Evolutionary conservation across 768 basidiomycete species (phyloP).

Genomic region (Rhizopogon vinicolor): DNA sequence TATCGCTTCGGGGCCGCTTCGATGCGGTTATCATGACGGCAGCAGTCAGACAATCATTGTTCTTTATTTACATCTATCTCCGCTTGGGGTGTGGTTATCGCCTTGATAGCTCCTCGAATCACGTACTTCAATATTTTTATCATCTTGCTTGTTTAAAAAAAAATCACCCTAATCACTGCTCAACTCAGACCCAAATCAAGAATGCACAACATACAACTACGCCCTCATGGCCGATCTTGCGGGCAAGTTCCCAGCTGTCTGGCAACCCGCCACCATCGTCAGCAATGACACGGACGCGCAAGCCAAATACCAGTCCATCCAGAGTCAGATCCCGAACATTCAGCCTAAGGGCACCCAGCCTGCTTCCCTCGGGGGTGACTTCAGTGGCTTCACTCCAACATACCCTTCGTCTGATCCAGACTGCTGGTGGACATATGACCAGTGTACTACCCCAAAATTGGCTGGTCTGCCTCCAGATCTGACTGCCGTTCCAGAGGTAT

Average conservation of each 20-base stretch:
- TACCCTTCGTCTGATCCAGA: constrained; percentile 42
- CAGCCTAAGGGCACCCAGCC: constrained; percentile 30
- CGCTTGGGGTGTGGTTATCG: neutral
- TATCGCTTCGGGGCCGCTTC: neutral
- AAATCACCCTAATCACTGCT: neutral
- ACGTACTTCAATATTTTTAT: neutral
- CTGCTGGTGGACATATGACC: constrained; percentile 37
- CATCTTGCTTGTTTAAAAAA: neutral
- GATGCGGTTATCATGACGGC: neutral
- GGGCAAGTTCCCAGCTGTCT: constrained; percentile 38
- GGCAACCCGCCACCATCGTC: constrained; percentile 41
- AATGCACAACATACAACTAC: constrained; percentile 43
- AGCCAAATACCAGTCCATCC: constrained; percentile 40
- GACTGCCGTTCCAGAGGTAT: constrained; percentile 41
- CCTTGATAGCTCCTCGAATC: neutral
- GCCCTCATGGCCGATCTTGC: constrained; percentile 28
- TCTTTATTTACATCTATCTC: neutral
- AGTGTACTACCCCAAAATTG: constrained; percentile 46
- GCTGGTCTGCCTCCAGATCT: constrained; percentile 41
- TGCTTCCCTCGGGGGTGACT: constrained; percentile 21
- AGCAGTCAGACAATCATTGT: neutral
- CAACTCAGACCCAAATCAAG: constrained; percentile 27
- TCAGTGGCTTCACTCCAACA: constrained; percentile 22
- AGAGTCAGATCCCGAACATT: constrained; percentile 42
- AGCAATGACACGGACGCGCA: constrained; percentile 37